Evolutionary conservation across 805 yeast species (phyloP).

Genomic region (Metschnikowia arizonensis): DNA sequence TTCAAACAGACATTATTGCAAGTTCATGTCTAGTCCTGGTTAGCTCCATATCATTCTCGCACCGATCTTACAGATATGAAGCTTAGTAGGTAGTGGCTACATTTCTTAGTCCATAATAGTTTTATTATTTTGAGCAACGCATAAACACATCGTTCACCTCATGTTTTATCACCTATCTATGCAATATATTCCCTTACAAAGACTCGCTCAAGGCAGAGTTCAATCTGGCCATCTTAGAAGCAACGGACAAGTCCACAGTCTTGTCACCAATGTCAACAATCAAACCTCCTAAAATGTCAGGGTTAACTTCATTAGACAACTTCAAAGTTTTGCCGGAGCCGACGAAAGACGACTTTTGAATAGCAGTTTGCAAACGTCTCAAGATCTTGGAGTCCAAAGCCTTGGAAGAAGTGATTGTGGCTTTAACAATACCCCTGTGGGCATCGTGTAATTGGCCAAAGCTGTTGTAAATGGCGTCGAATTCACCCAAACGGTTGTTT

Average conservation of each 20-base stretch:
- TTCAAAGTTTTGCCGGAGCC: slow-evolving; percentile 84
- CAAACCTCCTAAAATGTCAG: slow-evolving; percentile 93
- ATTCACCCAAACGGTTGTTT: slow-evolving; percentile 83
- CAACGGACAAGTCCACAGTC: slow-evolving; percentile 89
- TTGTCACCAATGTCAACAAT: slow-evolving; percentile 94
- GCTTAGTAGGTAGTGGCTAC: background rate
- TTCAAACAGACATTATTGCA: too few relatives aligned
- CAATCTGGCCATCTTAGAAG: slow-evolving; percentile 79
- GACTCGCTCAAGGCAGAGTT: slow-evolving; percentile 86
- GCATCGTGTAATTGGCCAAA: slow-evolving; percentile 81
- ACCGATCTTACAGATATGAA: background rate
- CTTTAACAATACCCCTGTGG: slow-evolving; percentile 87
- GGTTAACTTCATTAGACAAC: slow-evolving; percentile 76
- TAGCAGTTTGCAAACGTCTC: slow-evolving; percentile 72
- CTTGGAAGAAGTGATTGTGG: slow-evolving; percentile 82
- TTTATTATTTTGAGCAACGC: background rate
- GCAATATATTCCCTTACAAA: slow-evolving; percentile 44
- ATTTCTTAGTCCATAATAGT: background rate
- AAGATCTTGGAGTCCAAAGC: slow-evolving; percentile 79
- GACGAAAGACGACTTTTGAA: slow-evolving; percentile 73
- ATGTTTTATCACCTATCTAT: slow-evolving; percentile 3
- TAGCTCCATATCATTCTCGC: background rate
- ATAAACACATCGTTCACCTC: background rate
- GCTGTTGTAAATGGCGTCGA: slow-evolving; percentile 62
- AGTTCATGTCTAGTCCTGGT: background rate